A percentile compares a stretch with the other conserved stretches of the same genome.
These are phyloP conservation scores for Diutina pseudorugosa DNA, from an alignment of 1,139 yeast genomes.

Conservation along the genomic window DNA sequence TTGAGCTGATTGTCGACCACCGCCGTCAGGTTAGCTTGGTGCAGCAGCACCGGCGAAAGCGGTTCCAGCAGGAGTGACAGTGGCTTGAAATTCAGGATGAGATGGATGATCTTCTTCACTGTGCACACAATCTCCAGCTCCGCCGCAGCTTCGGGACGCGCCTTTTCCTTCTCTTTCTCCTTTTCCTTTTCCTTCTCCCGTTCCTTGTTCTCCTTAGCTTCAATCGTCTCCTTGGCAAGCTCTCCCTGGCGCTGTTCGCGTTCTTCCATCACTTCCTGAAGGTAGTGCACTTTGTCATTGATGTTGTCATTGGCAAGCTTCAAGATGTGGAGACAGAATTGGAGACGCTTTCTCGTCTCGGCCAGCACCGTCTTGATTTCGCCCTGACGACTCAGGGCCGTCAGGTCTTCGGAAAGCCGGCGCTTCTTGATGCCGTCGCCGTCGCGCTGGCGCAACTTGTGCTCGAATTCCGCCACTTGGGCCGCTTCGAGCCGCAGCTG, in stretches of 20 bases:
- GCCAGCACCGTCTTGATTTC: conserved; percentile 11
- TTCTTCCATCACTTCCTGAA: conserved; percentile 33
- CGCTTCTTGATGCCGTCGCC: conserved; percentile 2
- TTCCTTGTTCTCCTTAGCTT: not conserved
- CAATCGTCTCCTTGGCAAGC: not conserved
- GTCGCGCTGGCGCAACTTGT: not conserved
- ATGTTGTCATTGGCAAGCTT: conserved; percentile 68
- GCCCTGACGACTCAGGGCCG: conserved; percentile 5
- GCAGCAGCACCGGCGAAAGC: conserved; percentile 8
- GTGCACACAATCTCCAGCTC: conserved; percentile 80
- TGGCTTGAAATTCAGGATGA: conserved; percentile 81
- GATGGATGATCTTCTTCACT: conserved; percentile 74
- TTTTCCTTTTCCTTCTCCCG: not conserved
- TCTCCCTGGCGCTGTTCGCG: conserved; percentile 10
- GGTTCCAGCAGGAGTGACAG: conserved; percentile 30
- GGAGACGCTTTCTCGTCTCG: conserved; percentile 59
- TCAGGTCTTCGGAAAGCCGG: conserved; percentile 10
- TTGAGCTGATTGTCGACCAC: conserved; percentile 22
- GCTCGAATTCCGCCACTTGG: not conserved
- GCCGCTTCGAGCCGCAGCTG: conserved; percentile 11
- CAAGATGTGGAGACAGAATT: conserved; percentile 62
- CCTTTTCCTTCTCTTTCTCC: conserved; percentile 6
- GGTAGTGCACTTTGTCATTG: conserved; percentile 45
- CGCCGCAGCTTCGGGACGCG: conserved; percentile 28
- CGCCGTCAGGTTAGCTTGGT: conserved; percentile 4